phyloP scores from a whole-genome alignment of 2,329 filamentous ascomycete species.

The Phaeosphaeria sp. region DNA sequence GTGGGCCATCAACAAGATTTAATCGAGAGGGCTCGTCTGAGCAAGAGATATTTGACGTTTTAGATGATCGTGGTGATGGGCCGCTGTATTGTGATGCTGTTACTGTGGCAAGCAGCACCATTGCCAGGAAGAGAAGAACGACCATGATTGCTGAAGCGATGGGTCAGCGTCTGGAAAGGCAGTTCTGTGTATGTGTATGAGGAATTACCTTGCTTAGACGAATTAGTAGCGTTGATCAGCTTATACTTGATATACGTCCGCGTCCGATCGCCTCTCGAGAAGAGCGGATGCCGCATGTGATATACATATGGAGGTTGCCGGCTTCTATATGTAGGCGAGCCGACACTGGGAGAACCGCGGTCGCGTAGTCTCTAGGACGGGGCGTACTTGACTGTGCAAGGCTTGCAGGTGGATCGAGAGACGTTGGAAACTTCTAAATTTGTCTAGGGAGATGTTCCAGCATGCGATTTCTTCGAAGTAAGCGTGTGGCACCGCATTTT shows the following conservation, averaged over 20 bases:
- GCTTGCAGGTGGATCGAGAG: not conserved
- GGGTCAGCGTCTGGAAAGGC: not conserved
- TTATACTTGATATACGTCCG: not conserved
- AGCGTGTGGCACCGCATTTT: not conserved
- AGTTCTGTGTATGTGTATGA: too few species aligned
- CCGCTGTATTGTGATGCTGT: slow-evolving; percentile 1
- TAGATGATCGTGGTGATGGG: not conserved
- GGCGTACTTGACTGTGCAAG: not conserved
- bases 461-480: not conserved
- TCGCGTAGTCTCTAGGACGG: not conserved
- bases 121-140: not conserved
- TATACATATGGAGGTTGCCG: not conserved
- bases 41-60: slow-evolving; percentile 7
- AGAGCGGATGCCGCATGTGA: not conserved
- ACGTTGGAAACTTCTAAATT: not conserved
- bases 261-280: not conserved
- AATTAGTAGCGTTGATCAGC: not conserved
- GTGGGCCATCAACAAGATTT: slow-evolving; percentile 63
- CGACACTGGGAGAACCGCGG: not conserved
- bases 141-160: not conserved
- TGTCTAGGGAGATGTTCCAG: not conserved
- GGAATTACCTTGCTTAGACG: not conserved
- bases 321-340: not conserved
- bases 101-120: slow-evolving; percentile 6
- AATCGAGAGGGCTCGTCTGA: slow-evolving; percentile 35